A percentile compares a stretch with the other conserved stretches of the same genome.
phyloP scores from a whole-genome alignment of 2,329 filamentous ascomycete genomes.

The Leptographium flavum region DNA sequence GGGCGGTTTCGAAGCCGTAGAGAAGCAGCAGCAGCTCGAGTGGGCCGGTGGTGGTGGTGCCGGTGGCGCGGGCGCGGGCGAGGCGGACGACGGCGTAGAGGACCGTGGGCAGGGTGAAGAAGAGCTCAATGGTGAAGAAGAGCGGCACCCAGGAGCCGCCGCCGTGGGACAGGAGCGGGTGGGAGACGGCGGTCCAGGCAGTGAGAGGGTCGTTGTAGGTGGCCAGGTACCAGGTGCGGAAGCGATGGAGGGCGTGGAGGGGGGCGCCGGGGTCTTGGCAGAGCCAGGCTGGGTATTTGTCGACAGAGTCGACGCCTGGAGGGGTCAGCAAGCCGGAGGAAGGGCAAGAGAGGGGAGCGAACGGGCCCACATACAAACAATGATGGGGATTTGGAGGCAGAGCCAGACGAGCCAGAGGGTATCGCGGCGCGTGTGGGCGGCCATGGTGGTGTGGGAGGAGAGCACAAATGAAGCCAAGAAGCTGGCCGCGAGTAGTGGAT shows the following conservation, averaged over 20 bases:
- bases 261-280: conserved; percentile 27
- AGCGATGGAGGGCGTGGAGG: conserved; percentile 29
- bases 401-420: conserved; percentile 21
- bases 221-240: conserved; percentile 32
- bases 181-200: conserved; percentile 18
- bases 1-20: conserved; percentile 35
- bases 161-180: neutral
- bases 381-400: conserved; percentile 17
- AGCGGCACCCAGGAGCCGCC: conserved; percentile 33
- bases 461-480: neutral
- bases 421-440: conserved; percentile 9
- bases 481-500: too few species aligned
- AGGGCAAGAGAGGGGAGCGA: neutral
- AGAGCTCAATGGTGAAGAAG: conserved; percentile 34
- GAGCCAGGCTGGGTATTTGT: conserved; percentile 34
- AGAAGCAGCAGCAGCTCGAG: conserved; percentile 36
- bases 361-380: conserved; percentile 14
- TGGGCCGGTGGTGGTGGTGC: conserved; percentile 19
- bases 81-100: conserved; percentile 31
- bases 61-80: conserved; percentile 5
- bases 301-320: conserved; percentile 38
- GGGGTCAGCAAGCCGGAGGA: neutral
- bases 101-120: conserved; percentile 35
- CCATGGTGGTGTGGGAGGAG: neutral
- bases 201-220: conserved; percentile 40